A percentile compares a stretch with the other conserved stretches of the same genome.
phyloP scores from a whole-genome alignment of 2,329 filamentous ascomycete genomes.

The Tolypocladium ovalisporum region DNA sequence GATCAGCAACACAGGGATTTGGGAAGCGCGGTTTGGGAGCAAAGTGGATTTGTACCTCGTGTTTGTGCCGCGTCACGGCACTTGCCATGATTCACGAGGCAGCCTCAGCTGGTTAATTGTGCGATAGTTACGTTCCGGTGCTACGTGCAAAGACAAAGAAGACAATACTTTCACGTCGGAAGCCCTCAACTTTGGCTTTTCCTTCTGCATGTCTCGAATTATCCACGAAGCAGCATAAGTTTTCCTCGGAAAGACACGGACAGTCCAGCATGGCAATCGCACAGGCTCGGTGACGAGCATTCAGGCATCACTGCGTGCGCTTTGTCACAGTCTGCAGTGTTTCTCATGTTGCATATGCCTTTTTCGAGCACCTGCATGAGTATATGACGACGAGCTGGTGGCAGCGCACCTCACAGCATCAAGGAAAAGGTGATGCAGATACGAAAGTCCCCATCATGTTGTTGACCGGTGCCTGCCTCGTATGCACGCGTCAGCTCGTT shows the following conservation, averaged over 20 bases:
- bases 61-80: not conserved
- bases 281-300: not conserved
- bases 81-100: not conserved
- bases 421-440: not conserved
- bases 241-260: not conserved
- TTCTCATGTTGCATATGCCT: not conserved
- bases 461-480: not conserved
- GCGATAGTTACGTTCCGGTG: not conserved
- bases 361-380: not conserved
- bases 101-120: not conserved
- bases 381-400: not conserved
- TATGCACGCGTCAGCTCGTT: not conserved
- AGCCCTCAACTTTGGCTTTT: not conserved
- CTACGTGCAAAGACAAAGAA: too few relatives aligned
- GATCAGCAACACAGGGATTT: not conserved
- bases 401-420: not conserved
- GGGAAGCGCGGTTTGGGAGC: not conserved
- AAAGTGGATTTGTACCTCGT: not conserved
- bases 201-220: not conserved
- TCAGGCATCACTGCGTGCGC: not conserved
- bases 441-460: not conserved
- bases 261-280: not conserved
- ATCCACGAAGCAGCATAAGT: not conserved
- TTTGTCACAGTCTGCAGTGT: not conserved
- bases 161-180: not conserved